phyloP scores from a whole-genome alignment of 495 filamentous ascomycete genomes.

The Ascobolus immersus region DNA sequence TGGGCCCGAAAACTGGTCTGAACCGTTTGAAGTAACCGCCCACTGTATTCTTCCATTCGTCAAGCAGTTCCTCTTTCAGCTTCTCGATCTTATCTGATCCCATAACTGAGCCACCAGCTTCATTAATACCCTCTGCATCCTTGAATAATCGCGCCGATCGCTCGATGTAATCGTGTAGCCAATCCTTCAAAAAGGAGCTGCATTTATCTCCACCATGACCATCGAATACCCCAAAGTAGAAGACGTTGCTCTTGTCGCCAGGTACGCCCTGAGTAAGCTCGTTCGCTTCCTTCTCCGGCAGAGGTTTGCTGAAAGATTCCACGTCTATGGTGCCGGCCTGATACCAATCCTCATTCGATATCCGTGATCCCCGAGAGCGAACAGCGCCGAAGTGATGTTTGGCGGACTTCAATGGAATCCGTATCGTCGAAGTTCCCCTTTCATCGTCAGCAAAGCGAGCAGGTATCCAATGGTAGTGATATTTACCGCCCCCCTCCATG shows the following conservation, averaged over 20 bases:
- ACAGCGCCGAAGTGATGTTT: slow-evolving; percentile 85
- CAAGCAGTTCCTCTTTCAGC: slow-evolving; percentile 40
- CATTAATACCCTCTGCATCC: slow-evolving; percentile 20
- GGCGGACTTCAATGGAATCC: slow-evolving; percentile 77
- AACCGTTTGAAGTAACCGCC: slow-evolving; percentile 89
- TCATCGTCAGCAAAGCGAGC: too few species aligned
- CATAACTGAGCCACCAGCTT: slow-evolving; percentile 20
- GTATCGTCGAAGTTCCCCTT: slow-evolving; percentile 79
- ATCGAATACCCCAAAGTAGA: slow-evolving; percentile 93
- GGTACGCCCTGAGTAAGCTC: too few species aligned
- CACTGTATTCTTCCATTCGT: slow-evolving; percentile 57
- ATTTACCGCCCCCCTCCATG: too few species aligned
- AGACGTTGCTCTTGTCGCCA: too few species aligned
- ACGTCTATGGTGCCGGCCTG: slow-evolving; percentile 73
- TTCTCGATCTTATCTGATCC: slow-evolving; percentile 14
- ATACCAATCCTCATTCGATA: slow-evolving; percentile 79
- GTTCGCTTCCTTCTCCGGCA: too few species aligned
- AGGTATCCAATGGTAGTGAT: too few species aligned
- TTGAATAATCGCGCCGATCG: slow-evolving; percentile 46
- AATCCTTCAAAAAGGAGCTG: slow-evolving; percentile 58
- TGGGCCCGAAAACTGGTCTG: slow-evolving; percentile 37
- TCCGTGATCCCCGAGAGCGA: slow-evolving; percentile 51
- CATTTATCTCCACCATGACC: slow-evolving; percentile 85
- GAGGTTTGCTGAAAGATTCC: slow-evolving; percentile 42
- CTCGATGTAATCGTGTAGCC: slow-evolving; percentile 74